Percentiles rank a stretch among this genome's conserved stretches.
Evolutionary conservation across 306 rosid species (phyloP).

Genomic region (Boehmeria nivea): DNA sequence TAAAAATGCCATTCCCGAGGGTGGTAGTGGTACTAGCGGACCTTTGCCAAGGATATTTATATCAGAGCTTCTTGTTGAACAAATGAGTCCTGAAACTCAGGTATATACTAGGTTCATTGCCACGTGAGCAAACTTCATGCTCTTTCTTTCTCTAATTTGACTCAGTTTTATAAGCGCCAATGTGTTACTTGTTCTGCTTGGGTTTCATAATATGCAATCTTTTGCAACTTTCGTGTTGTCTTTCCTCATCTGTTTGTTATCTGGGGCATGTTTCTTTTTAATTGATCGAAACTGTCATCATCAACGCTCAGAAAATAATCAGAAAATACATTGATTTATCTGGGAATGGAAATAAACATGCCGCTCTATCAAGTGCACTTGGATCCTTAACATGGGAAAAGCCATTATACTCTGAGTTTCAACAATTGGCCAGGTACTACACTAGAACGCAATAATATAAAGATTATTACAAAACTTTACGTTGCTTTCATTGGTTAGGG

Average conservation of each 20-base stretch:
- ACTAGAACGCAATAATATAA: neutral
- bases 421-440: constrained; percentile 67
- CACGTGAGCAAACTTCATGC: neutral
- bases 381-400: constrained; percentile 79
- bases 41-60: constrained; percentile 87
- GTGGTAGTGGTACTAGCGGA: constrained; percentile 55
- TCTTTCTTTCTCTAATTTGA: neutral
- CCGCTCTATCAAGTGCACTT: constrained; percentile 77
- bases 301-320: constrained; percentile 55
- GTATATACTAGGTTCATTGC: constrained; percentile 26
- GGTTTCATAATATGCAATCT: neutral
- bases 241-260: no score
- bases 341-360: constrained; percentile 57
- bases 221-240: no score
- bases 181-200: neutral
- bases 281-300: constrained; percentile 5
- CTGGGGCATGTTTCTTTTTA: neutral
- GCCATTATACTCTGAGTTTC: constrained; percentile 71
- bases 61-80: constrained; percentile 90
- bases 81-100: constrained; percentile 76
- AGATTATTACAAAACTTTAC: neutral
- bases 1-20: constrained; percentile 18
- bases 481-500: neutral
- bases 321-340: constrained; percentile 58
- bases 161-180: neutral